Evolutionary conservation across 1,139 yeast genomes (phyloP).

Genomic region (Barnettozyma hawaiiensis): DNA sequence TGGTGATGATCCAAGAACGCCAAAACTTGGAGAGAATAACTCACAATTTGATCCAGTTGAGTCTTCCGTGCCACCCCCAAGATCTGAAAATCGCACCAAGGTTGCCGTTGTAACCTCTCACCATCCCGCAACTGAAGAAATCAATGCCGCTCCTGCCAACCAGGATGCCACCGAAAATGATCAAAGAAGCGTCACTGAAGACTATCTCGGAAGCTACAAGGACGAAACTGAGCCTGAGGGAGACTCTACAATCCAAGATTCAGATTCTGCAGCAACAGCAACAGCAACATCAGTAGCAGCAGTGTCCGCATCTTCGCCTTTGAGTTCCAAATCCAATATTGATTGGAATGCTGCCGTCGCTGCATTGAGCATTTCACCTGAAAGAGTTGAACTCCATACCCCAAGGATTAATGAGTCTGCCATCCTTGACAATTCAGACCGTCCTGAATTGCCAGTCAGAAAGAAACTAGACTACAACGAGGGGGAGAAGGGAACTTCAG

Average conservation of each 20-base stretch:
- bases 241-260: background rate
- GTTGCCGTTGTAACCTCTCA: background rate
- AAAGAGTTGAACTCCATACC: slow-evolving; percentile 6
- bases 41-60: background rate
- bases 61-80: slow-evolving; percentile 14
- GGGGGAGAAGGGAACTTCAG: background rate
- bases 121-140: background rate
- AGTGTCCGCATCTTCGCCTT: slow-evolving; percentile 7
- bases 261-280: background rate
- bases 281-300: background rate
- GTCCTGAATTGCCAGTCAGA: background rate
- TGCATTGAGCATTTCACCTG: slow-evolving; percentile 16
- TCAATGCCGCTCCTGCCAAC: background rate
- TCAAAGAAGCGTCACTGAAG: slow-evolving; percentile 2
- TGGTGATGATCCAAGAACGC: too few relatives aligned
- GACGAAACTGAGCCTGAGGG: background rate
- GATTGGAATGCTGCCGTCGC: slow-evolving; percentile 24
- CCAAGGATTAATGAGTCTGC: background rate
- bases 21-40: background rate
- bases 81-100: slow-evolving; percentile 20
- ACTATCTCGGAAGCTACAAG: background rate
- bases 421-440: background rate
- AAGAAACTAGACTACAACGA: background rate
- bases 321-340: slow-evolving; percentile 12
- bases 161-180: background rate